Percentiles rank a stretch among this genome's conserved stretches.
These are phyloP conservation scores for Malus sieversii DNA, from an alignment of 306 rosid genomes.

Conservation along the genomic window DNA sequence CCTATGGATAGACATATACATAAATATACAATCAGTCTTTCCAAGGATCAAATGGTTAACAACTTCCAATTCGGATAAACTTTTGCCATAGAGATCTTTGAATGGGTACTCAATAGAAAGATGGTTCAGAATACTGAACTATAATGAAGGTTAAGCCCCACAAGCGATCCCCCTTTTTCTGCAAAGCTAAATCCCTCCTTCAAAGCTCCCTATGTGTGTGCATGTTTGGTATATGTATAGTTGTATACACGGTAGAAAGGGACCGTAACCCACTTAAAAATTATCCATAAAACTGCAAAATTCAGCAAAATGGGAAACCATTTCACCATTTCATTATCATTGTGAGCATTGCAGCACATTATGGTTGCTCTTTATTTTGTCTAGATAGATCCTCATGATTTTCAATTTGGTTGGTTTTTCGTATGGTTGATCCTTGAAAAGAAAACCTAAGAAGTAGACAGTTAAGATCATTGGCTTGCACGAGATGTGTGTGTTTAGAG, in stretches of 20 bases:
- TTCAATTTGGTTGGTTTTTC: background rate
- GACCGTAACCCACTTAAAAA: background rate
- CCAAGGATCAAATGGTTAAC: background rate
- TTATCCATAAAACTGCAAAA: background rate
- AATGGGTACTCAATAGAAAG: too few relatives aligned
- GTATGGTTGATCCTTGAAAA: background rate
- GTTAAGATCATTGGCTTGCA: background rate
- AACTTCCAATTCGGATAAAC: background rate
- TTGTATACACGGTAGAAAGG: too few relatives aligned
- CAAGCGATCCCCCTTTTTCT: too few relatives aligned
- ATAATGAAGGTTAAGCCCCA: too few relatives aligned
- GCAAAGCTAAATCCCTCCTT: too few relatives aligned
- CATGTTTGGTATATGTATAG: too few relatives aligned
- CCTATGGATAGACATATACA: background rate
- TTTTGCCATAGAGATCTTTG: too few relatives aligned
- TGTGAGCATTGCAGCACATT: background rate
- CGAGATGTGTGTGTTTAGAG: background rate
- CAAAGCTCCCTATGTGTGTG: too few relatives aligned
- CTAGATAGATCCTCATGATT: background rate
- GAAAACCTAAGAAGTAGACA: background rate
- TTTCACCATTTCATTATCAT: background rate
- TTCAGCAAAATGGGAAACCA: background rate
- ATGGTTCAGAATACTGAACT: too few relatives aligned
- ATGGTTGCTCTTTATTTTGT: background rate
- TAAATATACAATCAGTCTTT: background rate